Evolutionary conservation across 2,329 filamentous ascomycete genomes (phyloP).

Genomic region (Aspergillus flavus): DNA sequence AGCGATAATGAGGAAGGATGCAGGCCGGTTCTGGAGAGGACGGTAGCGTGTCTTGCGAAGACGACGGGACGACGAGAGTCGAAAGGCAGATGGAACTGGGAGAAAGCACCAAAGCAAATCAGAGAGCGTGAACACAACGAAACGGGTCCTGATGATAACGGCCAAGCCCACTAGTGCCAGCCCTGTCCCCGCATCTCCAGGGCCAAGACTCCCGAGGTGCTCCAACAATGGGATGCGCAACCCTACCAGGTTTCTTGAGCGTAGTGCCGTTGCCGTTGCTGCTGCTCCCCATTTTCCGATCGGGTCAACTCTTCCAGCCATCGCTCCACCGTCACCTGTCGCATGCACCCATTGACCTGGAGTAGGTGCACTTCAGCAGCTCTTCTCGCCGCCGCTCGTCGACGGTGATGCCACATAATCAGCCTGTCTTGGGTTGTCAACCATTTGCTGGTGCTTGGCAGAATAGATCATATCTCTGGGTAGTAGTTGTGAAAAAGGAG

Average conservation of each 20-base stretch:
- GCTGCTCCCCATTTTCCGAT: conserved; percentile 10
- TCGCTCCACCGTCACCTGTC: conserved; percentile 27
- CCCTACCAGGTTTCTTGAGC: conserved; percentile 34
- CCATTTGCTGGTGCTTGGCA: background rate
- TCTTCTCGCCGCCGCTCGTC: conserved; percentile 16
- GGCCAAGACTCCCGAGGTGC: conserved; percentile 20
- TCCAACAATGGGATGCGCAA: conserved; percentile 7
- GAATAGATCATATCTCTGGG: background rate
- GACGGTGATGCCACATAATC: conserved; percentile 28
- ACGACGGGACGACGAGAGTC: conserved; percentile 1
- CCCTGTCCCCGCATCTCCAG: conserved; percentile 24
- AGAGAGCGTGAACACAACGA: conserved; percentile 3
- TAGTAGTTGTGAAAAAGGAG: background rate
- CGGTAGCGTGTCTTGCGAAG: conserved; percentile 20
- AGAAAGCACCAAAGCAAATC: background rate
- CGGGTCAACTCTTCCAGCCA: conserved; percentile 31
- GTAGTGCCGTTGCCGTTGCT: conserved; percentile 16
- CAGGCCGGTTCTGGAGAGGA: conserved; percentile 23
- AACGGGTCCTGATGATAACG: conserved; percentile 3
- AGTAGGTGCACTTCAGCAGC: conserved; percentile 17
- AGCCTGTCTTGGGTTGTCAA: conserved; percentile 21
- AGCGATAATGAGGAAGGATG: background rate
- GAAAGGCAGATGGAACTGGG: conserved; percentile 34
- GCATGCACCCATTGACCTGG: conserved; percentile 14
- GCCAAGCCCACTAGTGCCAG: conserved; percentile 23